phyloP scores from a whole-genome alignment of 495 filamentous ascomycete genomes.

The Trichocladium antarcticum region DNA sequence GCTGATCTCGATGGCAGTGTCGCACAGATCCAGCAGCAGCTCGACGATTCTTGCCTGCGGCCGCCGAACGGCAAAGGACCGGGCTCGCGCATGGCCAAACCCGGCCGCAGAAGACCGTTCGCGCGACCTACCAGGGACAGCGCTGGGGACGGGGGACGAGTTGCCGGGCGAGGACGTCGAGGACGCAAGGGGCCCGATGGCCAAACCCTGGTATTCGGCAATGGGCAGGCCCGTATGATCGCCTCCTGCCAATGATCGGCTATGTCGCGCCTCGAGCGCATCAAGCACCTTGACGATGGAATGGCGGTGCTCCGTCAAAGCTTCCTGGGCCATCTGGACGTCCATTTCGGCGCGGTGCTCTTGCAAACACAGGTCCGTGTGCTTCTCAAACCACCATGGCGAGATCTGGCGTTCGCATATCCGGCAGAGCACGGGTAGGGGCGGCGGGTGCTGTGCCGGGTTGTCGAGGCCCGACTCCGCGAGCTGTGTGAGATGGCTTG shows the following conservation, averaged over 20 bases:
- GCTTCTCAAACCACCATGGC: slow-evolving; percentile 99
- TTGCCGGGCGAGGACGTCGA: slow-evolving; percentile 53
- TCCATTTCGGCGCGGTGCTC: slow-evolving; percentile 97
- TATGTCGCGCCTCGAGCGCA: slow-evolving; percentile 71
- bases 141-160: slow-evolving; percentile 46
- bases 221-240: slow-evolving; percentile 46
- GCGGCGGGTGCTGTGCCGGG: slow-evolving; percentile 70
- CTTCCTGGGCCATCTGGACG: slow-evolving; percentile 89
- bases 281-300: slow-evolving; percentile 94
- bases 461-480: slow-evolving; percentile 80
- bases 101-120: slow-evolving; percentile 71
- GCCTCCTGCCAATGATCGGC: slow-evolving; percentile 49
- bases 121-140: slow-evolving; percentile 62
- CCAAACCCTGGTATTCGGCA: slow-evolving; percentile 83
- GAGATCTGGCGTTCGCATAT: slow-evolving; percentile 96
- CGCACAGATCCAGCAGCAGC: slow-evolving; percentile 85
- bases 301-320: slow-evolving; percentile 83
- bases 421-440: slow-evolving; percentile 80
- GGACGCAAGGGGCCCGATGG: slow-evolving; percentile 64
- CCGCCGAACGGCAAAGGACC: slow-evolving; percentile 76
- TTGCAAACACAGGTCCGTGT: slow-evolving; percentile 89
- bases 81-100: slow-evolving; percentile 59
- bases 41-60: slow-evolving; percentile 89
- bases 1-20: slow-evolving; percentile 90
- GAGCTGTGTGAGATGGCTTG: slow-evolving; percentile 79